These are phyloP conservation scores for Hyphopichia khmerensis DNA, from an alignment of 1,139 yeast genomes.

Conservation along the genomic window DNA sequence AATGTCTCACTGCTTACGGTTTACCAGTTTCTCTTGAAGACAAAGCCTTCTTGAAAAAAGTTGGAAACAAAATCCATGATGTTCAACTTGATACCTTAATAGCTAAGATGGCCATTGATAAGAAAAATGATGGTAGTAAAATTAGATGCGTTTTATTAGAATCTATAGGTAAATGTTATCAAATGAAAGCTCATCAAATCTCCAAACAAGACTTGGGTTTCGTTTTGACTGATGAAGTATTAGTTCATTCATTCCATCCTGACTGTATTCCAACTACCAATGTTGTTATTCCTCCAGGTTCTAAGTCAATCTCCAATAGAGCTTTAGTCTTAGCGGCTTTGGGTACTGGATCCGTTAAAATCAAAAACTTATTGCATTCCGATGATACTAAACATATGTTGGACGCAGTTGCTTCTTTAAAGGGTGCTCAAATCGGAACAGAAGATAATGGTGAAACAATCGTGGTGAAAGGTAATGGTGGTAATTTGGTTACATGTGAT, in stretches of 20 bases:
- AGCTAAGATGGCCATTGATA: conserved; percentile 90
- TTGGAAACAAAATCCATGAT: conserved; percentile 58
- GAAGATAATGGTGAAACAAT: conserved; percentile 89
- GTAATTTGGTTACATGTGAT: conserved; percentile 58
- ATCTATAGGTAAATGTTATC: conserved; percentile 84
- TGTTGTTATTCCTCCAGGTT: conserved; percentile 85
- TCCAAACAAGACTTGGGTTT: conserved; percentile 78
- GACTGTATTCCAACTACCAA: conserved; percentile 37
- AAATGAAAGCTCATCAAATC: conserved; percentile 82
- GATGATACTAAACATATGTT: conserved; percentile 97
- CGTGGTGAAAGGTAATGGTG: conserved; percentile 86
- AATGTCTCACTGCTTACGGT: conserved; percentile 81
- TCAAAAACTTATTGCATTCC: conserved; percentile 84
- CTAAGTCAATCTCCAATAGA: conserved; percentile 93
- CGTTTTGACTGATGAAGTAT: conserved; percentile 79
- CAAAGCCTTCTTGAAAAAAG: conserved; percentile 57
- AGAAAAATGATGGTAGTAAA: conserved; percentile 90
- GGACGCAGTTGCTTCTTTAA: conserved; percentile 72
- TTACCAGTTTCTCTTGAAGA: conserved; percentile 82
- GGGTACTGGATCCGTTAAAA: conserved; percentile 79
- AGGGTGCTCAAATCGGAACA: conserved; percentile 78
- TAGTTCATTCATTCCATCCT: conserved; percentile 56
- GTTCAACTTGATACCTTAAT: conserved; percentile 74
- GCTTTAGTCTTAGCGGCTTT: conserved; percentile 91
- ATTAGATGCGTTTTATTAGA: conserved; percentile 85